Base-by-base conservation (phyloP, 495 filamentous ascomycete species). In the Penicillium riverlandense region DNA sequence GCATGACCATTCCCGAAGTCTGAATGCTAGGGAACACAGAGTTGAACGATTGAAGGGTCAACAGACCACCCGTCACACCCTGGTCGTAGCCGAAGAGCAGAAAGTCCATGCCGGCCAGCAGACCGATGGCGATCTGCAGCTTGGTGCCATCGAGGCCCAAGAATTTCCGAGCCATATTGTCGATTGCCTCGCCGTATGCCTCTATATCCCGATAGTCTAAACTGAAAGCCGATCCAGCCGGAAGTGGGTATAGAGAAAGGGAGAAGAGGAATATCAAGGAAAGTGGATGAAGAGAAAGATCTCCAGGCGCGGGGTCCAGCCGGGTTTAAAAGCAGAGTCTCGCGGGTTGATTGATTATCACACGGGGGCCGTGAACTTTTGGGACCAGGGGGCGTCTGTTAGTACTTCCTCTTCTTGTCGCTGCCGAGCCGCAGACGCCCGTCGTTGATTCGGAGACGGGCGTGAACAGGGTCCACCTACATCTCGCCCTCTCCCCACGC, bases 51-150 rank as follows among this genome's bases (percentile, higher is more conserved):
- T 65, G 45, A 37, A 80, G 69, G 2, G 76, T 79, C 38, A 80
- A 63, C 44, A 82, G 71, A 35, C 78, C 77, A 31, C 77, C 77
- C 46, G 77, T 82, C 11, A 82, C 76, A 51, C 78, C 78, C 39
- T 77, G 73, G 48, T 78, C 74, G 59, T 78, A 78, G 40, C 74
- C 74, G 47, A 78, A 78, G 3, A 78, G 62, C 55, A 85, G 60
- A 53, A 88, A 88, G 59, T 86, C 83, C 51, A 82, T 75, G 50
- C 83, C 83, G 37, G 83, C 84, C 39, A 87, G 72, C 8, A 81
- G 52, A 34, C 79, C 80, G 43, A 88, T 80, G 41, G 80, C 82
- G 48, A 82, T 67, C 49, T 86, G 84, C 31, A 88, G 75, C 58
- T 67, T 68, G 33, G 68, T 61, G 69, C 84, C 84, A 50, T 73